Base-by-base conservation (phyloP, 2,329 filamentous ascomycete genomes). In the Colletotrichum echinochloae region DNA sequence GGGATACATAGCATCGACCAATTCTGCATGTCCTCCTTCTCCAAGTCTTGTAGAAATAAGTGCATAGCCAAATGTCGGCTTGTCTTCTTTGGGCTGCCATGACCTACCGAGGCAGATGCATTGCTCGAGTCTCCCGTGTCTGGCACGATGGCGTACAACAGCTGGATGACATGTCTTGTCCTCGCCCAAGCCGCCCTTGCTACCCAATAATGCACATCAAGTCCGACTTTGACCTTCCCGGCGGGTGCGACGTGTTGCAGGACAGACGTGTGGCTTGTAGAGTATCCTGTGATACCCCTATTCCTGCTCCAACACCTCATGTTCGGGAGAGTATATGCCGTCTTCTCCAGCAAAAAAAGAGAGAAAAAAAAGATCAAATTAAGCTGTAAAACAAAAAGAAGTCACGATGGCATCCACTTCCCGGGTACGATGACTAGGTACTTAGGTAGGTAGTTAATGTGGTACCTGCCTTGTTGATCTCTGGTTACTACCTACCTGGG, bases 201-300 rank as follows among this genome's bases (percentile, higher is more conserved):
- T 12, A 52, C 46, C 16, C 26, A 11, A 64, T 37, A 33, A 28
- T 35, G 30, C 54, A 46, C n/a, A 16, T 28, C n/a, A 12, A 12
- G 44, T 20, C n/a, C 12, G n/a, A n/a, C n/a, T n/a, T 56, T 35
- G 30, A 16, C 60, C 60, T 48, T 57, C 46, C 54, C 30, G 20
- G 54, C 28, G 30, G 28, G 39, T 66, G 64, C 37, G 26, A 59
- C 44, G 14, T 30, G 41, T 33, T 30, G n/a, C 23, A 23, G 41
- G 3, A 33, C 6, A 11, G 20, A 9, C 18, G 20, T 18, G 9
- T 18, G 9, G 11, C 51, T 55, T 35, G 35, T 35, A 30, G 49
- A n/a, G 0, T 3, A 18, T 8, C 37, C 28, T 12, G 28, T 14
- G 28, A 20, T n/a, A 35, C 28, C 26, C 57, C 37, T 35, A 3